phyloP scores from a whole-genome alignment of 495 filamentous ascomycete genomes.

The Lichina pygmaea region DNA sequence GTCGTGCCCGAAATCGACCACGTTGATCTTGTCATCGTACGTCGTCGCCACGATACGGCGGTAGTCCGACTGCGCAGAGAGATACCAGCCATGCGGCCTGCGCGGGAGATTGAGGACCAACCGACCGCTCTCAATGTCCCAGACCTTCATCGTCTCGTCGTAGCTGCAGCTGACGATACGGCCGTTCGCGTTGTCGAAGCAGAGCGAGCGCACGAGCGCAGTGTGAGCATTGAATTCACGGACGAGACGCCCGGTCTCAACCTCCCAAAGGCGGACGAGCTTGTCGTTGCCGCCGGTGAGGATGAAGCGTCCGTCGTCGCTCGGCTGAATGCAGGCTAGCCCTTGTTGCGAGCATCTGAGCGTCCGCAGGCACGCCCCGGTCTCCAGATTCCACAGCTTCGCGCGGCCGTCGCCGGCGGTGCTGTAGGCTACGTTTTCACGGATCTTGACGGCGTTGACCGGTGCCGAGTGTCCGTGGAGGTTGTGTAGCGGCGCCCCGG shows the following conservation, averaged over 20 bases:
- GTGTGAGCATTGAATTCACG: constrained; percentile 51
- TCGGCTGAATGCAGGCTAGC: constrained; percentile 86
- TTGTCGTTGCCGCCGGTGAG: constrained; percentile 84
- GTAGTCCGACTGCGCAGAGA: constrained; percentile 87
- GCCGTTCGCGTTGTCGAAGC: constrained; percentile 59
- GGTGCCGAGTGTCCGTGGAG: constrained; percentile 66
- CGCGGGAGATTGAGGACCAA: constrained; percentile 51
- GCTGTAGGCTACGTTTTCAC: constrained; percentile 70
- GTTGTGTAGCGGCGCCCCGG: constrained; percentile 41
- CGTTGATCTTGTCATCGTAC: constrained; percentile 68
- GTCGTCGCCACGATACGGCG: constrained; percentile 76
- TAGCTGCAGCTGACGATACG: constrained; percentile 79
- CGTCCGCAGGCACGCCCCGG: constrained; percentile 62
- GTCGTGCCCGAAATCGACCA: constrained; percentile 58
- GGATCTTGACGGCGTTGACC: constrained; percentile 85
- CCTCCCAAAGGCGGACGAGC: constrained; percentile 82
- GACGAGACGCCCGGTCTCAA: constrained; percentile 62
- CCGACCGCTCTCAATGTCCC: constrained; percentile 48
- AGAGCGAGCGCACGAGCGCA: constrained; percentile 60
- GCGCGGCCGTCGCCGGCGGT: constrained; percentile 81
- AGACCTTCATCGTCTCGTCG: constrained; percentile 82
- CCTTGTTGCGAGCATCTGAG: constrained; percentile 35
- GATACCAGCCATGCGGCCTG: constrained; percentile 89
- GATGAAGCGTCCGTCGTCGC: constrained; percentile 66
- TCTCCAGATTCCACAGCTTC: constrained; percentile 81